Conservation (phyloP, 305 asterid species). For the Solanum hybrid region DNA sequence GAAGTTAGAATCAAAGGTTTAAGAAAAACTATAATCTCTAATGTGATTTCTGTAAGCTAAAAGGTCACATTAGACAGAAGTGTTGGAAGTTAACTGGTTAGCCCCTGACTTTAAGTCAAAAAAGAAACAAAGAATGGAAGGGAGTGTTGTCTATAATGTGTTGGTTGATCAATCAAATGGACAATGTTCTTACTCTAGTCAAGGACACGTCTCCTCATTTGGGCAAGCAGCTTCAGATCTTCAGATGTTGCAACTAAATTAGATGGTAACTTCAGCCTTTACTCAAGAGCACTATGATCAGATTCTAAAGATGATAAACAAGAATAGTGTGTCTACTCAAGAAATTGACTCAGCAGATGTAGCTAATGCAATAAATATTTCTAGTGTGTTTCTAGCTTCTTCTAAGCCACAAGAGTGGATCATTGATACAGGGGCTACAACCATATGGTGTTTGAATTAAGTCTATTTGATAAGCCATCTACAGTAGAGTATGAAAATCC, state of each 20-base stretch:
- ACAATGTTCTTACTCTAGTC: not conserved
- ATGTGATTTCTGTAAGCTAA: not conserved
- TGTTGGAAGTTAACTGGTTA: no score
- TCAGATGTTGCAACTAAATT: not conserved
- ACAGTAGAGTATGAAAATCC: not conserved
- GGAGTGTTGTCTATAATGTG: no score
- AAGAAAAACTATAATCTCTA: no score
- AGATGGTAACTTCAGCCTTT: not conserved
- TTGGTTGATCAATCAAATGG: no score
- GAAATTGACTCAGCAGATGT: not conserved
- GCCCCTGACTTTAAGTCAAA: no score
- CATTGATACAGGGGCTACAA: not conserved
- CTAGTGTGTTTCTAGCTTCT: not conserved
- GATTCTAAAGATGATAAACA: not conserved
- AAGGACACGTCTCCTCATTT: not conserved
- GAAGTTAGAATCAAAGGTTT: not conserved
- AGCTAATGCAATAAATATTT: not conserved
- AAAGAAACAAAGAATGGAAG: no score
- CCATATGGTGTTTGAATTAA: not conserved
- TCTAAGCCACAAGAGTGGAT: not conserved
- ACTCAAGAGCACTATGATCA: not conserved
- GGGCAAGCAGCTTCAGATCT: not conserved
- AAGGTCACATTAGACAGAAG: not conserved
- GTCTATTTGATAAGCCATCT: not conserved
- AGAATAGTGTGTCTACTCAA: not conserved